Evolutionary conservation across 768 basidiomycete genomes (phyloP).

Genomic region (Naganishia randhawae): DNA sequence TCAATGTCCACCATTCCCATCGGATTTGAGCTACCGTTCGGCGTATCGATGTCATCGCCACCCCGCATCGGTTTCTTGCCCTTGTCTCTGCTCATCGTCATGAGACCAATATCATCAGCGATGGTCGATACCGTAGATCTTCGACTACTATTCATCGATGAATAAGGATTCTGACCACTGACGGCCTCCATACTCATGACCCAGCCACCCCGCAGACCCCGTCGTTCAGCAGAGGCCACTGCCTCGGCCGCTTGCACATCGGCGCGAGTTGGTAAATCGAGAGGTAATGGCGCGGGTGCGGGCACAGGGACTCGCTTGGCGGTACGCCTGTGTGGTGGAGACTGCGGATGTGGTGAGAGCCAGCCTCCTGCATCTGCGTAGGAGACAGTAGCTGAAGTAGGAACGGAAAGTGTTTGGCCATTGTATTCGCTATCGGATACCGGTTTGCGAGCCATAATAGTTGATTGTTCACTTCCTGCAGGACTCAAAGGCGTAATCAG

Average conservation of each 20-base stretch:
- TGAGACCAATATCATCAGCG: slow-evolving; percentile 9
- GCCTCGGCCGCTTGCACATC: slow-evolving; percentile 50
- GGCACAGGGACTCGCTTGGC: slow-evolving; percentile 7
- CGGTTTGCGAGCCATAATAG: slow-evolving; percentile 4
- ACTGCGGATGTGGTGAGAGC: slow-evolving; percentile 44
- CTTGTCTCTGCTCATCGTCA: slow-evolving; percentile 14
- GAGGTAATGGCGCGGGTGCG: slow-evolving; percentile 39
- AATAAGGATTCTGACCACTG: background rate
- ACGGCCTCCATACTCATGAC: slow-evolving; percentile 42
- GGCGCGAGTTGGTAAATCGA: slow-evolving; percentile 50
- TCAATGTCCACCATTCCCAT: slow-evolving; percentile 51
- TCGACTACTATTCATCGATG: slow-evolving; percentile 9
- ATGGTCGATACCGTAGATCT: slow-evolving; percentile 12
- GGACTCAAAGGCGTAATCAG: slow-evolving; percentile 43
- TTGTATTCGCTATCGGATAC: slow-evolving; percentile 2
- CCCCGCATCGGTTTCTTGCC: slow-evolving; percentile 13
- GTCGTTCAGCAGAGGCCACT: slow-evolving; percentile 46
- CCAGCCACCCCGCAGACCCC: slow-evolving; percentile 50
- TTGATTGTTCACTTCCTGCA: background rate
- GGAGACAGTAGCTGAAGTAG: slow-evolving; percentile 37
- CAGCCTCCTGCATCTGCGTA: slow-evolving; percentile 31
- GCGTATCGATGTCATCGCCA: slow-evolving; percentile 7
- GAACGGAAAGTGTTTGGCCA: slow-evolving; percentile 28
- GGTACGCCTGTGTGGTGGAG: slow-evolving; percentile 31
- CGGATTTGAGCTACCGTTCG: background rate